Evolutionary conservation across 83 land plant species (phyloP).

Genomic region (Picea abies): DNA sequence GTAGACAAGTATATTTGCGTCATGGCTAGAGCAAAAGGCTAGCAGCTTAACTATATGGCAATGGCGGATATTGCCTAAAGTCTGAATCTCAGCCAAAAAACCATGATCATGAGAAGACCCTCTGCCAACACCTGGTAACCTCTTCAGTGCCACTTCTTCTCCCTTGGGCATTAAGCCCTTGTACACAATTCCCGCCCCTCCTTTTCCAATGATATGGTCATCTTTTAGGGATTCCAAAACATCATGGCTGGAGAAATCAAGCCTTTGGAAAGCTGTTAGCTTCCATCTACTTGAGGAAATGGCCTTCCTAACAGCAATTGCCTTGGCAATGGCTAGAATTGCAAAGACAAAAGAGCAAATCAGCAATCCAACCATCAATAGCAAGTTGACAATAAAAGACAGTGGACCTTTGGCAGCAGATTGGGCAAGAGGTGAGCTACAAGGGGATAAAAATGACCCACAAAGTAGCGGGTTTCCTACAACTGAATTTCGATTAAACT

Average conservation of each 20-base stretch:
- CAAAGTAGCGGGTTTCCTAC: constrained; percentile 62
- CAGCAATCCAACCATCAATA: constrained; percentile 55
- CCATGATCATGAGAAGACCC: constrained; percentile 57
- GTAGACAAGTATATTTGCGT: constrained; percentile 61
- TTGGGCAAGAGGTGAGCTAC: constrained; percentile 20
- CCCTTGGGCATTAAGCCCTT: constrained; percentile 49
- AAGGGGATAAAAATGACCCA: constrained; percentile 43
- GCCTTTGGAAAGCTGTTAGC: constrained; percentile 64
- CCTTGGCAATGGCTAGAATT: constrained; percentile 43
- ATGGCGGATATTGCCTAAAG: constrained; percentile 74
- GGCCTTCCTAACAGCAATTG: constrained; percentile 28
- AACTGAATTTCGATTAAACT: constrained; percentile 58
- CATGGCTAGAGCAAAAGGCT: constrained; percentile 1
- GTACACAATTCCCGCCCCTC: constrained; percentile 83
- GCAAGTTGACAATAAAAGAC: constrained; percentile 41
- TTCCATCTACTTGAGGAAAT: constrained; percentile 39
- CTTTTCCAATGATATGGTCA: constrained; percentile 61
- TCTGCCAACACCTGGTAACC: constrained; percentile 47
- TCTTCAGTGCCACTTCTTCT: constrained; percentile 64
- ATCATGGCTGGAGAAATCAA: constrained; percentile 50
- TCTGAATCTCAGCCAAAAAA: constrained; percentile 63
- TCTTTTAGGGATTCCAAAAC: constrained; percentile 71
- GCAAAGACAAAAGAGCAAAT: constrained; percentile 58
- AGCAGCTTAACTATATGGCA: constrained; percentile 68
- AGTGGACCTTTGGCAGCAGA: constrained; percentile 10